Evolutionary conservation across 2,329 filamentous ascomycete genomes (phyloP).

Genomic region (Penicillium sp.): DNA sequence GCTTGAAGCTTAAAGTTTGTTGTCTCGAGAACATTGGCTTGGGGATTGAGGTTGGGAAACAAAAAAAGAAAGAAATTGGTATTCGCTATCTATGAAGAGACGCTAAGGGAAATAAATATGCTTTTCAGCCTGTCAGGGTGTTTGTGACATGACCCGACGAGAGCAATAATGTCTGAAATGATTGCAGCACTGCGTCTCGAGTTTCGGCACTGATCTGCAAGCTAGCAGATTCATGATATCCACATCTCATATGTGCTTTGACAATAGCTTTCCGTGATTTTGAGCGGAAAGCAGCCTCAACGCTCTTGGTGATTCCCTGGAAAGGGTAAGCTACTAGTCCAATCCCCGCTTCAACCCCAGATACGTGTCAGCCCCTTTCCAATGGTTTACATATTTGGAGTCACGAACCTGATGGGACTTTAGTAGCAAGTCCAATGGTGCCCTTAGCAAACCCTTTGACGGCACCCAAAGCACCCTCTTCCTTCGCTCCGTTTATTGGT

Average conservation of each 20-base stretch:
- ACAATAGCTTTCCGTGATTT: constrained; percentile 23
- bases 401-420: constrained; percentile 22
- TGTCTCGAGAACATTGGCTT: too few relatives aligned
- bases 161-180: constrained; percentile 17
- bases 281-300: constrained; percentile 20
- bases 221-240: constrained; percentile 14
- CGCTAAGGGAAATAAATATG: too few relatives aligned
- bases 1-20: too few relatives aligned
- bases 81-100: too few relatives aligned
- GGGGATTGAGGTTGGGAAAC: too few relatives aligned
- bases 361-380: not conserved
- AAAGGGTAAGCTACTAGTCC: constrained; percentile 26
- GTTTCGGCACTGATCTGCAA: constrained; percentile 20
- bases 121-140: too few relatives aligned
- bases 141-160: not conserved
- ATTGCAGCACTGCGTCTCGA: constrained; percentile 13
- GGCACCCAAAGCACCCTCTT: constrained; percentile 34
- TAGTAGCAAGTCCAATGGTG: constrained; percentile 18
- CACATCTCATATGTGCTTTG: constrained; percentile 16
- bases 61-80: too few relatives aligned
- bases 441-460: constrained; percentile 30
- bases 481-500: constrained; percentile 30
- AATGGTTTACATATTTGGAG: too few relatives aligned
- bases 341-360: constrained; percentile 15
- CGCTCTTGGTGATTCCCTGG: constrained; percentile 25